Base-by-base conservation (phyloP, 2,329 filamentous ascomycete genomes). In the Pseudogymnoascus sp. region DNA sequence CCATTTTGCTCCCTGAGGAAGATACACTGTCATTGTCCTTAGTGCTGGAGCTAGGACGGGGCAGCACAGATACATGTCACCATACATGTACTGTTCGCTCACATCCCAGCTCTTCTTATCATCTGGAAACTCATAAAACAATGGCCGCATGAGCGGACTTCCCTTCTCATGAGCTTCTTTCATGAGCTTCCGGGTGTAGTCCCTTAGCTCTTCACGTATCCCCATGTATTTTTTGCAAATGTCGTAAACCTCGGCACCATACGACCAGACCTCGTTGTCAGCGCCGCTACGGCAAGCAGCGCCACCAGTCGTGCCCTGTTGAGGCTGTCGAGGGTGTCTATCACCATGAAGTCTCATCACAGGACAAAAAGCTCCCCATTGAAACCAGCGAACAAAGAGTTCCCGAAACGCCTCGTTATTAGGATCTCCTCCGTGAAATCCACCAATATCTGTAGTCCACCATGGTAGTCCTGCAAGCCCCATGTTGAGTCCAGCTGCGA, bases 401-500 rank as follows among this genome's bases (percentile, higher is more conserved):
- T 88, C 85, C 7, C 83, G 76, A 71, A 88, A 88, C 0, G 67
- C 74, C 1, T 74, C 72, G 57, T 85, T 79, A 0, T 75, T 70
- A 0, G 84, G 82, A 64, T 84, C 77, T 0, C 85, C 85, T 6
- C 85, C 85, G 67, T 88, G 84, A 68, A 89, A 88, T 0, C 85
- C 86, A 1, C 86, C 85, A 60, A 88, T 88, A 66, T 88, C 85
- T 0, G 85, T 88, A 0, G 85, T 88, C 83, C 84, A 88, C 84
- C 84, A 87, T 0, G 84, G 79, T 8, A 88, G 77, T 0, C 85
- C 85, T 0, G 83, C 77, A 4, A 88, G 72, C 0, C 84, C 85
- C 81, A 86, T 86, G 68, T 85, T 85, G 21, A 88, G 73, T 0
- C 85, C 85, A 0, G 85, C 84, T 0, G 82, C 77, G 2, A 88